A percentile compares a stretch with the other conserved stretches of the same genome.
Evolutionary conservation across 2,329 filamentous ascomycete species (phyloP).

Genomic region (Hypoxylon sp.): DNA sequence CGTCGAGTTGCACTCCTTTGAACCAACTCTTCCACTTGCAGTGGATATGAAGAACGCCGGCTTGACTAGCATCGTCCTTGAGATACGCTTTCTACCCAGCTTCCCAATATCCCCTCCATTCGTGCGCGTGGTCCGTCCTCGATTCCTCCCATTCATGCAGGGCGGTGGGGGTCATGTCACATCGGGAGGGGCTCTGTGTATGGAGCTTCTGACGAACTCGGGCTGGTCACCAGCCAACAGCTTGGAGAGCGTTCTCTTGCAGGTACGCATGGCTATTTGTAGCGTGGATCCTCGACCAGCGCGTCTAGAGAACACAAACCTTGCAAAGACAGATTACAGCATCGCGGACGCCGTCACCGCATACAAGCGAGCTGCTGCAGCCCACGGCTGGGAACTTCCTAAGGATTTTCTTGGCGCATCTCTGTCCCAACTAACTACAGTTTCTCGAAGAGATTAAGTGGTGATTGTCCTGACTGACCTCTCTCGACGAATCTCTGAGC

Average conservation of each 20-base stretch:
- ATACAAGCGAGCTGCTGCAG: constrained; percentile 75
- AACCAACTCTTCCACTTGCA: constrained; percentile 76
- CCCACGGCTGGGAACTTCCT: constrained; percentile 82
- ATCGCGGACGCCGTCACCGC: constrained; percentile 80
- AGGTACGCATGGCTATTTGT: constrained; percentile 83
- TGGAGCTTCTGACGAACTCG: constrained; percentile 85
- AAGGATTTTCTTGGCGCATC: constrained; percentile 66
- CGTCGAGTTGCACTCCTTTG: constrained; percentile 88
- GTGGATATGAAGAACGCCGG: constrained; percentile 77
- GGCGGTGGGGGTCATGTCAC: constrained; percentile 92
- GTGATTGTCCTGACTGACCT: not conserved
- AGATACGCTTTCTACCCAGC: constrained; percentile 82
- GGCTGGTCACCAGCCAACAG: constrained; percentile 83
- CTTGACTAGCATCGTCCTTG: constrained; percentile 79
- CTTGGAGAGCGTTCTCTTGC: constrained; percentile 84
- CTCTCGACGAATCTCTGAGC: not conserved
- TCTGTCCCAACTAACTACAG: constrained; percentile 1
- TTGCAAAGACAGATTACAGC: constrained; percentile 68
- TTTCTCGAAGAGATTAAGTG: not conserved
- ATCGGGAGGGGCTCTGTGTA: constrained; percentile 83
- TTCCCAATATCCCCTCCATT: constrained; percentile 88
- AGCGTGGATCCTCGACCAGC: constrained; percentile 79
- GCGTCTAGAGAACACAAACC: constrained; percentile 65
- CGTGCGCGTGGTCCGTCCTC: constrained; percentile 84
- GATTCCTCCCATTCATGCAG: constrained; percentile 77